Percentiles rank a stretch among this genome's conserved stretches.
These are phyloP conservation scores for Streptanthus diversifolius DNA, from an alignment of 345 rosid genomes.

Conservation along the genomic window DNA sequence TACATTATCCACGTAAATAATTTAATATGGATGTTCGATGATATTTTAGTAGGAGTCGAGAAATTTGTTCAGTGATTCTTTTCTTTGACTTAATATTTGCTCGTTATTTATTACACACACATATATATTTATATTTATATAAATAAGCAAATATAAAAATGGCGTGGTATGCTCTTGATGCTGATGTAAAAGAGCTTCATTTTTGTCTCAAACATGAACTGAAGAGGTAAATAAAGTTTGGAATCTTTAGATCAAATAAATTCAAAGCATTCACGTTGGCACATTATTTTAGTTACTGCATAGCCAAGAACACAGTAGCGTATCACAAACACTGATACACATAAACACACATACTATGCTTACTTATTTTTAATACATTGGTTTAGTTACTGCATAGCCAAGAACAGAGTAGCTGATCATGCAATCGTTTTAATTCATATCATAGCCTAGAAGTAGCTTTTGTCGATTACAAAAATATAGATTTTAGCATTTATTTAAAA, in stretches of 20 bases:
- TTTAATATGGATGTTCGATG: neutral
- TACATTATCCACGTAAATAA: neutral
- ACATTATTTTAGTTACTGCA: neutral
- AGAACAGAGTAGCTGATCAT: slow-evolving; percentile 7
- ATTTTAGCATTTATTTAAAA: too few species aligned
- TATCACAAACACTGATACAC: neutral
- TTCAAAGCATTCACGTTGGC: neutral
- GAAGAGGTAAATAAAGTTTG: neutral
- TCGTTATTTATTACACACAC: neutral
- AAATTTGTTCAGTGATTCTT: neutral
- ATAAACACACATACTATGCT: neutral
- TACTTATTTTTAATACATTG: slow-evolving; percentile 6
- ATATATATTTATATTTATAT: too few species aligned
- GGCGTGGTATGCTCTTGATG: neutral
- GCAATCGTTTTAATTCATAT: neutral
- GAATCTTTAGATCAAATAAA: neutral
- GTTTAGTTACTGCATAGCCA: neutral
- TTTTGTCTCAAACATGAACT: neutral
- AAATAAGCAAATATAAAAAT: neutral
- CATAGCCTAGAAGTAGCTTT: too few species aligned
- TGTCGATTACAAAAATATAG: too few species aligned
- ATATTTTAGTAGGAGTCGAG: neutral
- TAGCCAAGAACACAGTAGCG: slow-evolving; percentile 1
- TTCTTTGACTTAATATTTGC: too few species aligned
- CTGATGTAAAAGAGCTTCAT: neutral